Conservation (phyloP, 2,329 filamentous ascomycete genomes). For the Diaporthe citri region DNA sequence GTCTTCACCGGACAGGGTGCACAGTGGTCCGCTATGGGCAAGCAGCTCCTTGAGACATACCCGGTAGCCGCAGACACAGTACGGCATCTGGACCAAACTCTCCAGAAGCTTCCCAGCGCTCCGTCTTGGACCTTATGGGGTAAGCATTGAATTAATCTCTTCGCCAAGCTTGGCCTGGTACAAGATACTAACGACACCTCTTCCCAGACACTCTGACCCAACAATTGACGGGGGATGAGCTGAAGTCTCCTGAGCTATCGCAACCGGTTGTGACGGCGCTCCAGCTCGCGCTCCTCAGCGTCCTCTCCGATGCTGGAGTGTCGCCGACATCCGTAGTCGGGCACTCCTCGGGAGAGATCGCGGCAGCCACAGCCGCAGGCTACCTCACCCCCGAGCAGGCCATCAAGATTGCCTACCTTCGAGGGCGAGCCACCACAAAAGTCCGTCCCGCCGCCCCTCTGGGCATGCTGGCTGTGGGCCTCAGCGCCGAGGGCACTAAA, state of each 20-base stretch:
- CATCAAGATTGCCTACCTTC: background rate
- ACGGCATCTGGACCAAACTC: too few species aligned
- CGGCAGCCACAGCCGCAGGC: constrained; percentile 33
- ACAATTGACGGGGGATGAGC: too few species aligned
- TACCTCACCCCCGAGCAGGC: background rate
- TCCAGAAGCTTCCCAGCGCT: too few species aligned
- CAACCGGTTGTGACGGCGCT: constrained; percentile 4
- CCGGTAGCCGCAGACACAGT: background rate
- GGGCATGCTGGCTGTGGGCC: constrained; percentile 37
- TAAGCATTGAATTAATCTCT: too few species aligned
- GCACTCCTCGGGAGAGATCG: constrained; percentile 33
- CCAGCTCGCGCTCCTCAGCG: constrained; percentile 15
- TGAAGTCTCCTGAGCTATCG: constrained; percentile 16
- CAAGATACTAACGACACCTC: too few species aligned
- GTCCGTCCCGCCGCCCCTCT: background rate
- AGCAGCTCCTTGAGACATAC: background rate
- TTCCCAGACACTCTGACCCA: too few species aligned
- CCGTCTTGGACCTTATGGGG: too few species aligned
- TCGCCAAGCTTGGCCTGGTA: too few species aligned
- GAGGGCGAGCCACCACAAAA: too few species aligned
- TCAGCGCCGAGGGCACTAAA: background rate
- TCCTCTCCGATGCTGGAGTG: background rate
- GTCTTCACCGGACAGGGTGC: constrained; percentile 21
- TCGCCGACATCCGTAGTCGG: background rate
- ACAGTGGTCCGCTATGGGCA: constrained; percentile 24